Percentiles rank a stretch among this genome's conserved stretches.
phyloP scores from a whole-genome alignment of 192 early-diverging fungal species.

The Haplosporangium gracile region DNA sequence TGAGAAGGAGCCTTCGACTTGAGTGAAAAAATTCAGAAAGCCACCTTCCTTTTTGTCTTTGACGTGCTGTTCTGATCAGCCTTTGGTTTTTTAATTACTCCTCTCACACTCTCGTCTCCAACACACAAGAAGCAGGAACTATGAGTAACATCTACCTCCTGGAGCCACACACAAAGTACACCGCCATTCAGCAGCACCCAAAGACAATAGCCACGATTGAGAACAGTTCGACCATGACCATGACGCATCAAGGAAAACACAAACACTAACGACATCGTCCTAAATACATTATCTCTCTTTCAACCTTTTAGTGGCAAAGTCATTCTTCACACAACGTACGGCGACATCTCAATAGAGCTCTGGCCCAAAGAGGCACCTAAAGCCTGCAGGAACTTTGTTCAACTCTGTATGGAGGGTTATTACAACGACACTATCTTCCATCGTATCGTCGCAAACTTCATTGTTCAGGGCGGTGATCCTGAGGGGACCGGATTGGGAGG shows the following conservation, averaged over 20 bases:
- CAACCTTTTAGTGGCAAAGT: constrained; percentile 72
- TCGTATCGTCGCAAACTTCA: constrained; percentile 89
- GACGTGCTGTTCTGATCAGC: neutral
- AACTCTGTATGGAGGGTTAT: constrained; percentile 91
- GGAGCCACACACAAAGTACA: constrained; percentile 70
- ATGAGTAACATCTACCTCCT: constrained; percentile 70
- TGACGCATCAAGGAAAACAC: neutral
- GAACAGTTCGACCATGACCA: neutral
- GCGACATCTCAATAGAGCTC: constrained; percentile 92
- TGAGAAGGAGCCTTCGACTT: neutral
- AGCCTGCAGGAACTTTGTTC: constrained; percentile 95
- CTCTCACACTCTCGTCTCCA: neutral
- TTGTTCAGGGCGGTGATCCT: constrained; percentile 96
- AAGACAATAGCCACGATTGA: neutral
- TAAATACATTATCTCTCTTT: constrained; percentile 8
- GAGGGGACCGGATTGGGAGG: constrained; percentile 90
- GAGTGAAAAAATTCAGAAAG: neutral
- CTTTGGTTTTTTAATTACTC: neutral
- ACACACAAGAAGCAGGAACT: neutral
- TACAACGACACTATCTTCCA: constrained; percentile 93
- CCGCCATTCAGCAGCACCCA: neutral
- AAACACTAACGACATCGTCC: neutral
- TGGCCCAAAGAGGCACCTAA: constrained; percentile 96
- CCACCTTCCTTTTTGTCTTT: neutral
- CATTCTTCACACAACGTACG: constrained; percentile 85